phyloP scores from a whole-genome alignment of 345 rosid species.

The Hirschfeldia incana region DNA sequence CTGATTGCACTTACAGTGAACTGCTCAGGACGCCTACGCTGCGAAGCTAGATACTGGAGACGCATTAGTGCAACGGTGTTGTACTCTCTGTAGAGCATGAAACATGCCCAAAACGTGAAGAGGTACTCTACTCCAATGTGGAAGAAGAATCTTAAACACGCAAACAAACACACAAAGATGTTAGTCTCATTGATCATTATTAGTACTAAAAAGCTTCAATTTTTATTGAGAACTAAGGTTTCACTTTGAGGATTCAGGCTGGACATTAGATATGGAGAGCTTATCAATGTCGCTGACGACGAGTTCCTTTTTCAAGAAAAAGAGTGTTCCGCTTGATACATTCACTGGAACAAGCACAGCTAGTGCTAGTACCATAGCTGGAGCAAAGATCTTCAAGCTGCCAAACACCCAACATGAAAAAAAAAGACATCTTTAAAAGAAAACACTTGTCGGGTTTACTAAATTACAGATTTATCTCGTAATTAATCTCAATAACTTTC shows the following conservation, averaged over 20 bases:
- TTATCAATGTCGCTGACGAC: slow-evolving; percentile 89
- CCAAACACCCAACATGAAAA: slow-evolving; percentile 16
- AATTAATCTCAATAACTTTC: slow-evolving; percentile 15
- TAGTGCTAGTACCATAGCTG: slow-evolving; percentile 70
- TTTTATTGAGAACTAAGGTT: slow-evolving; percentile 15
- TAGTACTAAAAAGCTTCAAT: not conserved
- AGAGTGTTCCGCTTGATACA: slow-evolving; percentile 82
- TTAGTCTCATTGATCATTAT: not conserved
- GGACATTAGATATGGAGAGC: slow-evolving; percentile 93
- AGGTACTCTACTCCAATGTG: slow-evolving; percentile 82
- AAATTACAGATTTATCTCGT: not conserved
- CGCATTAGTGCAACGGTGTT: slow-evolving; percentile 75
- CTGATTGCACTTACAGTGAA: slow-evolving; percentile 71
- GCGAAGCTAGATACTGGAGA: slow-evolving; percentile 76
- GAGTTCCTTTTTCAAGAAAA: slow-evolving; percentile 74
- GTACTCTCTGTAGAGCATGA: slow-evolving; percentile 91
- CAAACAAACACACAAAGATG: not conserved
- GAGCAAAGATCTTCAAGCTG: slow-evolving; percentile 92
- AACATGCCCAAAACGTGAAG: slow-evolving; percentile 88
- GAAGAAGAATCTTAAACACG: slow-evolving; percentile 68
- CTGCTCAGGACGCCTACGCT: slow-evolving; percentile 77
- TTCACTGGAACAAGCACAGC: slow-evolving; percentile 88
- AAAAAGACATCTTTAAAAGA: not conserved
- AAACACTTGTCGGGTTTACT: not conserved
- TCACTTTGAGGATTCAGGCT: slow-evolving; percentile 71